Evolutionary conservation across 2,329 filamentous ascomycete species (phyloP).

Genomic region (Aspergillus versicolor): DNA sequence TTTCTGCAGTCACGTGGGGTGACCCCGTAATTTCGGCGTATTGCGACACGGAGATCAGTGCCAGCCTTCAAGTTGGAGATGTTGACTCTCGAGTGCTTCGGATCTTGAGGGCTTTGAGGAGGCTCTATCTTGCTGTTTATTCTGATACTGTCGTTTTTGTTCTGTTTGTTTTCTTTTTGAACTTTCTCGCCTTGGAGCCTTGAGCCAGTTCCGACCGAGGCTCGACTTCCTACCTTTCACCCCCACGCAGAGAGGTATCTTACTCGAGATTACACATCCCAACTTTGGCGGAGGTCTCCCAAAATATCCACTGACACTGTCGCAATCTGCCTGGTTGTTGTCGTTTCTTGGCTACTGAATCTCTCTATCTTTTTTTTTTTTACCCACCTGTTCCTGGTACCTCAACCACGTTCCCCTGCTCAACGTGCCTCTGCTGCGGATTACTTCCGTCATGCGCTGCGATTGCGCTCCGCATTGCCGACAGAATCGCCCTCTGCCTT

Average conservation of each 20-base stretch:
- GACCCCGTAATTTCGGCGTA: not conserved
- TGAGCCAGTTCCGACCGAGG: not conserved
- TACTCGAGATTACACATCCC: constrained; percentile 5
- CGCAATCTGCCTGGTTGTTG: constrained; percentile 9
- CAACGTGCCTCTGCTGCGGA: not conserved
- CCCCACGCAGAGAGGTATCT: constrained; percentile 9
- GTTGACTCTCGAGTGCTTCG: not conserved
- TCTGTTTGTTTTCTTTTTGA: no score
- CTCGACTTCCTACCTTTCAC: not conserved
- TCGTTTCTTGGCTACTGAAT: constrained; percentile 6
- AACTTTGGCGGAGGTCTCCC: constrained; percentile 8
- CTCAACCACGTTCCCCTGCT: not conserved
- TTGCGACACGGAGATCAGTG: not conserved
- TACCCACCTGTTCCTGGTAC: not conserved
- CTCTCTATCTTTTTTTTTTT: not conserved
- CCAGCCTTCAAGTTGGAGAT: not conserved
- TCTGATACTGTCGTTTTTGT: not conserved
- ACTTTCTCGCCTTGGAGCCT: not conserved
- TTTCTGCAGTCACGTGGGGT: not conserved
- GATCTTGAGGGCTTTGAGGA: not conserved
- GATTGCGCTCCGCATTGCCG: constrained; percentile 17
- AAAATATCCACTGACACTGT: constrained; percentile 18
- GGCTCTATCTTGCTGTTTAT: not conserved
- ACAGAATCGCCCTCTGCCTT: constrained; percentile 17
- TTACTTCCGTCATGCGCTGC: constrained; percentile 23